Conservation (phyloP, 1,284 basidiomycete genomes). For the Austropuccinia psidii region DNA sequence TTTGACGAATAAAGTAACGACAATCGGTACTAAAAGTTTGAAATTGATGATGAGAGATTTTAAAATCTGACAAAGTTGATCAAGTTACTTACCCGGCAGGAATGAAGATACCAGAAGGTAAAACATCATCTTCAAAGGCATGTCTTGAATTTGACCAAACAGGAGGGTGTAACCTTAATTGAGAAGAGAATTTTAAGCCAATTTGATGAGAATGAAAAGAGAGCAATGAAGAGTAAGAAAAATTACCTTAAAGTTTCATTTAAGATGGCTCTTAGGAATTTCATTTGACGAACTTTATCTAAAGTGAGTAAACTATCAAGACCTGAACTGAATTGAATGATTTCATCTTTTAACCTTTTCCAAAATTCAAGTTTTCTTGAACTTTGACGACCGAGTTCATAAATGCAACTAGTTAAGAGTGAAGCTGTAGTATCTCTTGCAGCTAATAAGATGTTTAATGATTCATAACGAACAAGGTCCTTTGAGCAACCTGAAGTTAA, state of each 20-base stretch:
- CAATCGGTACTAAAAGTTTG: conserved; percentile 53
- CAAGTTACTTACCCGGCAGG: conserved; percentile 24
- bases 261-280: conserved; percentile 60
- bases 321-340: conserved; percentile 52
- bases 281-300: conserved; percentile 17
- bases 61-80: background rate
- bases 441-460: conserved; percentile 64
- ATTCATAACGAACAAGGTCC: conserved; percentile 58
- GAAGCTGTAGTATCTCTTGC: conserved; percentile 61
- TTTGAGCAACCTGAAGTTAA: conserved; percentile 21
- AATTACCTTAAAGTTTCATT: conserved; percentile 57
- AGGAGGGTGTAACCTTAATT: conserved; percentile 59
- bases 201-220: background rate
- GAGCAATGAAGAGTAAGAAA: background rate
- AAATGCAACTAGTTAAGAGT: conserved; percentile 58
- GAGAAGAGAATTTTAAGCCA: background rate
- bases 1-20: conserved; percentile 53
- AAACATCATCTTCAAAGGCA: conserved; percentile 48
- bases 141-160: conserved; percentile 60
- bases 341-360: conserved; percentile 55
- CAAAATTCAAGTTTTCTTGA: conserved; percentile 55
- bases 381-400: conserved; percentile 60
- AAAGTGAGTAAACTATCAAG: conserved; percentile 48
- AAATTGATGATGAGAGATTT: conserved; percentile 44
- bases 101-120: conserved; percentile 44